Evolutionary conservation across 2,329 filamentous ascomycete species (phyloP).

Genomic region (Cladosporium colombiae): DNA sequence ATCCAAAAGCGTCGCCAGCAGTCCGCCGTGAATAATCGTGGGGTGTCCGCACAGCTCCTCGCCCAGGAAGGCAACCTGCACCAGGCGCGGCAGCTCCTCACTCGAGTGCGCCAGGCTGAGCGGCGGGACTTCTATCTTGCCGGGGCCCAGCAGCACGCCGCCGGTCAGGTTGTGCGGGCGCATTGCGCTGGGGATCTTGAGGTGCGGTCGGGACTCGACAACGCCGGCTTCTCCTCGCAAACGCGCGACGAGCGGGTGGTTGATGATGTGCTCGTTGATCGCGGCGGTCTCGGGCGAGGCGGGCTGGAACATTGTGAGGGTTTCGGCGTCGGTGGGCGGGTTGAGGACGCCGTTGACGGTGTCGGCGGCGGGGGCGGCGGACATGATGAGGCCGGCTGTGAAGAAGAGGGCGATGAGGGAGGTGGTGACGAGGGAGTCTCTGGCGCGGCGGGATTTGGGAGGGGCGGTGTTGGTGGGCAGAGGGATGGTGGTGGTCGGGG

Average conservation of each 20-base stretch:
- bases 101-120: slow-evolving; percentile 67
- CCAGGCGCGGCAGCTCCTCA: slow-evolving; percentile 57
- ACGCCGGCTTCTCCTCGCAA: slow-evolving; percentile 68
- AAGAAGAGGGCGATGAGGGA: slow-evolving; percentile 52
- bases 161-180: slow-evolving; percentile 77
- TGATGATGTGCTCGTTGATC: slow-evolving; percentile 73
- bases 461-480: slow-evolving; percentile 1
- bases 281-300: slow-evolving; percentile 52
- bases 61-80: slow-evolving; percentile 76
- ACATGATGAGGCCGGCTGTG: slow-evolving; percentile 59
- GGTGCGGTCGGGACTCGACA: slow-evolving; percentile 77
- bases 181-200: slow-evolving; percentile 75
- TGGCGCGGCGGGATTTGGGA: slow-evolving; percentile 8
- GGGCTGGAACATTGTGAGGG: slow-evolving; percentile 65
- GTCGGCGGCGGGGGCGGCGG: slow-evolving; percentile 54
- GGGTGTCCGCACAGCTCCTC: slow-evolving; percentile 83
- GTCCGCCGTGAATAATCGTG: slow-evolving; percentile 84
- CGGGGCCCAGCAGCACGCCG: slow-evolving; percentile 73
- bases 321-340: slow-evolving; percentile 70
- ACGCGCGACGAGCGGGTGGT: slow-evolving; percentile 70
- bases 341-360: slow-evolving; percentile 52
- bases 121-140: slow-evolving; percentile 78
- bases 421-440: slow-evolving; percentile 40
- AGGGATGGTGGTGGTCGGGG: slow-evolving; percentile 11
- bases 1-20: slow-evolving; percentile 89